These are phyloP conservation scores for Spinellus fusiger DNA, from an alignment of 192 early-diverging fungal species.

Conservation along the genomic window DNA sequence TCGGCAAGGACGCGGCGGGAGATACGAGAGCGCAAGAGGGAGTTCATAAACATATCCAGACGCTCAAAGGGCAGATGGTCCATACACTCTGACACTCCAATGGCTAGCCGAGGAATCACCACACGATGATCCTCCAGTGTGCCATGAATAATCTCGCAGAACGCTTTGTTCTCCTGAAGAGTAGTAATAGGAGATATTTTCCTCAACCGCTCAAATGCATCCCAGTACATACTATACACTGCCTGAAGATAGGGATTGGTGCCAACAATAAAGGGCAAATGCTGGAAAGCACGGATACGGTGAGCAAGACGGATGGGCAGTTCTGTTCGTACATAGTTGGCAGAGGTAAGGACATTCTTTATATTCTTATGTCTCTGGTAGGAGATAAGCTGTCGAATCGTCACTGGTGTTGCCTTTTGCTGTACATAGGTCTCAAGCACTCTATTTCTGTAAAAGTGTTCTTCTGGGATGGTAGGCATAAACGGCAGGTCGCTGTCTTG, in stretches of 20 bases:
- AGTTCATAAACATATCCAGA: conserved; percentile 87
- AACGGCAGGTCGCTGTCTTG: too few relatives aligned
- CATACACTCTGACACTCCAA: conserved; percentile 77
- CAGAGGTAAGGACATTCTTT: conserved; percentile 77
- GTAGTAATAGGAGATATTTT: conserved; percentile 65
- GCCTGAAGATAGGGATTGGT: conserved; percentile 80
- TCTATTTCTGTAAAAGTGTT: conserved; percentile 86
- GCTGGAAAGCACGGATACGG: conserved; percentile 89
- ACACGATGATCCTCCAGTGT: conserved; percentile 77
- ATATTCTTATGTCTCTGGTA: conserved; percentile 85
- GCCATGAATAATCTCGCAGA: conserved; percentile 68
- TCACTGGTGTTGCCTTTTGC: conserved; percentile 78
- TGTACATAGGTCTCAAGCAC: conserved; percentile 80
- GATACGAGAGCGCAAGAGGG: conserved; percentile 83
- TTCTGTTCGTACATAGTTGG: conserved; percentile 90
- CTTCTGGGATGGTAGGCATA: too few relatives aligned
- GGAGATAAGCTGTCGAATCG: conserved; percentile 85
- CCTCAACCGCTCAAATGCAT: conserved; percentile 81
- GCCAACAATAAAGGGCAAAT: conserved; percentile 89
- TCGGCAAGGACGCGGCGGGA: conserved; percentile 89
- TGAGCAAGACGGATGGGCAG: conserved; percentile 90
- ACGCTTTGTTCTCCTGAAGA: conserved; percentile 75
- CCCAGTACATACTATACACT: conserved; percentile 89
- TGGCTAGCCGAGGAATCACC: conserved; percentile 85
- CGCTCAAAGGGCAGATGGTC: conserved; percentile 53